Evolutionary conservation across 1,284 basidiomycete species (phyloP), one percentile per base, ranked within the genome.

Genomic region (Phlebopus sp.): DNA sequence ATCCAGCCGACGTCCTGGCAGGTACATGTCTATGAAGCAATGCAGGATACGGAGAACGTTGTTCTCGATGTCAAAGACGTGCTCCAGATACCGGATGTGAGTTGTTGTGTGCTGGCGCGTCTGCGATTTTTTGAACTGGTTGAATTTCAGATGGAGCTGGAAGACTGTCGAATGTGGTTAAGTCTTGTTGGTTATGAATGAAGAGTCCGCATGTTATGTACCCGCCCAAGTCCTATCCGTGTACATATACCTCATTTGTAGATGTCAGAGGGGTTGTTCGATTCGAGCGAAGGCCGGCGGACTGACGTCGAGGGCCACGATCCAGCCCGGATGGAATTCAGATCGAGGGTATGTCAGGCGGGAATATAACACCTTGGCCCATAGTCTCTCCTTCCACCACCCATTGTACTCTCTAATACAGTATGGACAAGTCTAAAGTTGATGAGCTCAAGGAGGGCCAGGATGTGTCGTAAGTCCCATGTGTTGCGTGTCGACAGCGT

Each of bases 41-140:
- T 55, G 46, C 58, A 60, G 38, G 64, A 66, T 21, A 64, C 69
- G 9, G 62, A 68, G 41, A 68, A 66, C 15, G 72, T 81, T 30
- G 57, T 74, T 46, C 55, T 68, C 46, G 79, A 81, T 46, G 60
- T 82, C 32, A 66, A 66, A 46, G 71, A 69, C 6, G 54, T 74
- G 19, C 55, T 80, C 42, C 67, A 61, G 14, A 53, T 77, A 30
- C 63, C 69, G 11, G 64, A 72, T 40, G 79, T 81, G 58, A 59
- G 69, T 63, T 5, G 9, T 13, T 23, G 3, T 2, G 25, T 14
- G 9, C 42, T 10, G 8, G 7, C 1, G 27, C 2, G 5, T 15
- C 18, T 14, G 39, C n/a, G n/a, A 8, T 21, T 5, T 1, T 2
- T 42, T 55, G 31, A 65, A 29, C 15, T 2, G 14, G 6, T 6